phyloP scores from a whole-genome alignment of 2,329 filamentous ascomycete genomes.

The Diaporthe eres region DNA sequence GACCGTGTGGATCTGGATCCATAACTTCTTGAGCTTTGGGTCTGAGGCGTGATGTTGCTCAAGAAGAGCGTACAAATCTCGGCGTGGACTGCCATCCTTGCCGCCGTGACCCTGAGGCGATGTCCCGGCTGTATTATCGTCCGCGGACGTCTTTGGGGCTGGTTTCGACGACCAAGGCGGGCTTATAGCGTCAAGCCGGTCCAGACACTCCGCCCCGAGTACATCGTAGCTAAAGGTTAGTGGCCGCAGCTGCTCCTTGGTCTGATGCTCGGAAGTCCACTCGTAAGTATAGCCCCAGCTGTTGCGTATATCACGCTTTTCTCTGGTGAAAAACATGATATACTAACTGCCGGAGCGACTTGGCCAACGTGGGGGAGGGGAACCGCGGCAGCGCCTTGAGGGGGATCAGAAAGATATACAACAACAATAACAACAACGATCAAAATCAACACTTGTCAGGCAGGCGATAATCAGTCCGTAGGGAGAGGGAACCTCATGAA shows the following conservation, averaged over 20 bases:
- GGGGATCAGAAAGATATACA: background rate
- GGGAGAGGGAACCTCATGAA: no score
- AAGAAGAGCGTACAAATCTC: constrained; percentile 76
- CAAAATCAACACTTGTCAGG: background rate
- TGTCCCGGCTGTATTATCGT: background rate
- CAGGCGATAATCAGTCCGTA: background rate
- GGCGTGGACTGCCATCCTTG: constrained; percentile 50
- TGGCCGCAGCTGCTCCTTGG: constrained; percentile 69
- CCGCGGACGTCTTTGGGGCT: background rate
- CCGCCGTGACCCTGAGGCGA: constrained; percentile 41
- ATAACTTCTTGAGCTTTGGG: constrained; percentile 68
- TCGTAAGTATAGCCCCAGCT: constrained; percentile 78
- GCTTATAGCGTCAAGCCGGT: constrained; percentile 73
- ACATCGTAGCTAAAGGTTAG: constrained; percentile 78
- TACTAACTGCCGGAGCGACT: background rate
- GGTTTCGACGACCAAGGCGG: constrained; percentile 52
- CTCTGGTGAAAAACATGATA: constrained; percentile 32
- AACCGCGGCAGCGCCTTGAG: background rate
- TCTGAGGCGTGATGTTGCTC: constrained; percentile 70
- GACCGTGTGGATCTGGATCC: constrained; percentile 75
- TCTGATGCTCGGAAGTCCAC: constrained; percentile 76
- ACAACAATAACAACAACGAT: background rate
- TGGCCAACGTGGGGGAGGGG: background rate
- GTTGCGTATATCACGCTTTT: constrained; percentile 43
- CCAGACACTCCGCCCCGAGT: constrained; percentile 75